Evolutionary conservation across 163 green algal species (phyloP).

Genomic region (Volvox carteri): DNA sequence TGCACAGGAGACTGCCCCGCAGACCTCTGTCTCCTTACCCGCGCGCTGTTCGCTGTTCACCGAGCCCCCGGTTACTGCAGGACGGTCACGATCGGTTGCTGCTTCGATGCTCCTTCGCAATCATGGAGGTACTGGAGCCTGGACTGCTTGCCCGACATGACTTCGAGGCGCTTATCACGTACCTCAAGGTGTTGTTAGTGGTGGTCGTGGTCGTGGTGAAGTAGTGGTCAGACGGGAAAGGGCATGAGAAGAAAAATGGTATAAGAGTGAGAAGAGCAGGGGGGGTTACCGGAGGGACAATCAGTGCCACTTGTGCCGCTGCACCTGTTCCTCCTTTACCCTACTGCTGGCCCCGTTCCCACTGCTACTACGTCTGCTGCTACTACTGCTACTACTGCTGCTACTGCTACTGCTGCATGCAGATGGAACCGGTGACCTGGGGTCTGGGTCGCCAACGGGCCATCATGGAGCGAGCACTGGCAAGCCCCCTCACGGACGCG

Average conservation of each 20-base stretch:
- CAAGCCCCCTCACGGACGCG: slow-evolving; percentile 28
- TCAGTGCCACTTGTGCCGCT: too few species aligned
- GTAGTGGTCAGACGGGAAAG: not conserved
- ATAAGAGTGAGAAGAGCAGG: too few species aligned
- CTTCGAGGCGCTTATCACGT: slow-evolving; percentile 91
- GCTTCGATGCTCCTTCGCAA: slow-evolving; percentile 73
- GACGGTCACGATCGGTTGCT: slow-evolving; percentile 65
- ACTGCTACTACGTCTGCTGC: too few species aligned
- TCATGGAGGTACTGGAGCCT: slow-evolving; percentile 72
- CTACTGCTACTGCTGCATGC: not conserved
- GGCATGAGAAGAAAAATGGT: too few species aligned
- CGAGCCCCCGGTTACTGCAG: slow-evolving; percentile 26
- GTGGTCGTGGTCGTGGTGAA: not conserved
- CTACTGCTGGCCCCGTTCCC: too few species aligned
- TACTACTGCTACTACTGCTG: too few species aligned
- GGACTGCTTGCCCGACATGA: slow-evolving; percentile 84
- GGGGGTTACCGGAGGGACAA: too few species aligned
- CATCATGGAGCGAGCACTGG: slow-evolving; percentile 30
- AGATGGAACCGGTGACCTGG: slow-evolving; percentile 78
- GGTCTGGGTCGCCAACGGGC: slow-evolving; percentile 10
- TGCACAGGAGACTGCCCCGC: too few species aligned
- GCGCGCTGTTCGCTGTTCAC: too few species aligned
- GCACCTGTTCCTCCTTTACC: too few species aligned
- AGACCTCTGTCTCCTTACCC: too few species aligned
- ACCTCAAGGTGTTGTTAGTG: slow-evolving; percentile 76